A percentile compares a stretch with the other conserved stretches of the same genome.
Conservation (phyloP, 129 eudicot species). For the Gnaphalium uliginosum region DNA sequence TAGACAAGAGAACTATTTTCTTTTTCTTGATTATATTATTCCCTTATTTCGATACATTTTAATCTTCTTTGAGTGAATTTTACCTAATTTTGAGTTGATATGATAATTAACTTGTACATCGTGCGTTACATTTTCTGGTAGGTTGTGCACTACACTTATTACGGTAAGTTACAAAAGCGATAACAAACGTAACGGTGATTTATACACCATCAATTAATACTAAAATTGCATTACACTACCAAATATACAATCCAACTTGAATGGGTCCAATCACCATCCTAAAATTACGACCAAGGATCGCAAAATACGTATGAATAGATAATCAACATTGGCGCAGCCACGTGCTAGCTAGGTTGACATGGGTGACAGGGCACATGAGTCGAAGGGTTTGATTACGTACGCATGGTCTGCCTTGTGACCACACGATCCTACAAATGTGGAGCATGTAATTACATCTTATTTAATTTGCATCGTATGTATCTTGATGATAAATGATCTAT, state of each 20-base stretch:
- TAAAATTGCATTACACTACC: no score
- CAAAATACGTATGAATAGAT: not conserved
- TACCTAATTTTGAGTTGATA: no score
- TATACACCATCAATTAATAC: no score
- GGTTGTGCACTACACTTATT: no score
- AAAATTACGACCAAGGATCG: not conserved
- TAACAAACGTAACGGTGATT: no score
- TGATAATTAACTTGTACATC: no score
- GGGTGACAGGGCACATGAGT: constrained; percentile 1
- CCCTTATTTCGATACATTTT: no score
- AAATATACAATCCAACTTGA: not conserved
- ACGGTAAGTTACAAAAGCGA: no score
- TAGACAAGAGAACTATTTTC: no score
- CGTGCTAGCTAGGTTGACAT: constrained; percentile 1
- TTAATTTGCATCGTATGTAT: not conserved
- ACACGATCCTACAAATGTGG: constrained; percentile 7
- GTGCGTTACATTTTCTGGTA: no score
- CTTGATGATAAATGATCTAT: not conserved
- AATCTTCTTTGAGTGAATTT: no score
- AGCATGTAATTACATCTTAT: constrained; percentile 4
- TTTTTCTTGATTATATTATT: no score
- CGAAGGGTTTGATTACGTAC: not conserved
- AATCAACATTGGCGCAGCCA: not conserved
- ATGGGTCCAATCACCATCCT: not conserved
- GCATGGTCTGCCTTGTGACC: constrained; percentile 19